Conservation (phyloP, 345 rosid species). For the Theobroma cacao region DNA sequence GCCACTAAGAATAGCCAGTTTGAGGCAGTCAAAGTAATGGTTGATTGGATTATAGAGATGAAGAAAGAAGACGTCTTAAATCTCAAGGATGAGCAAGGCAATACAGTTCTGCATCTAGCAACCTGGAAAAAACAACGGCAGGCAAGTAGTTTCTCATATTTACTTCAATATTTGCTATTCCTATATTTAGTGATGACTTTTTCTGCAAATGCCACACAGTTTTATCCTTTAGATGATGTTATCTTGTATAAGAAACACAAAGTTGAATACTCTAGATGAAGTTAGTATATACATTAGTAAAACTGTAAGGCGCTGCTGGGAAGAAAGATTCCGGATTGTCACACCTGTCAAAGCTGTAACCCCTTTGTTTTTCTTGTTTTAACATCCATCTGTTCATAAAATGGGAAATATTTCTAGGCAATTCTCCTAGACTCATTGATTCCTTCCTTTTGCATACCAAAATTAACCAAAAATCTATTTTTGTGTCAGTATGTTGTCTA, state of each 20-base stretch:
- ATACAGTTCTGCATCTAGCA: conserved; percentile 44
- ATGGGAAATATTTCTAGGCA: not conserved
- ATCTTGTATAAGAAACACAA: too few species aligned
- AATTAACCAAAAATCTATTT: not conserved
- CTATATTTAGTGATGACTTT: too few species aligned
- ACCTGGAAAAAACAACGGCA: conserved; percentile 42
- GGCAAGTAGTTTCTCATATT: conserved; percentile 17
- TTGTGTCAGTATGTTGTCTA: not conserved
- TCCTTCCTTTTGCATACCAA: not conserved
- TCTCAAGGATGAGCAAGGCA: conserved; percentile 45
- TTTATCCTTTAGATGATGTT: too few species aligned
- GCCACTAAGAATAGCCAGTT: conserved; percentile 34
- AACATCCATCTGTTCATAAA: not conserved
- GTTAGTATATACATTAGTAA: too few species aligned
- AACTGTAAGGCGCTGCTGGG: too few species aligned
- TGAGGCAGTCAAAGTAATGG: conserved; percentile 23
- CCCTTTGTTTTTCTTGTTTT: too few species aligned
- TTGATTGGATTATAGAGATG: conserved; percentile 33
- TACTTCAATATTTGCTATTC: not conserved
- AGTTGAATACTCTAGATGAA: too few species aligned
- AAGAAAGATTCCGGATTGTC: too few species aligned
- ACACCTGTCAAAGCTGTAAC: too few species aligned
- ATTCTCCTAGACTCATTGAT: too few species aligned
- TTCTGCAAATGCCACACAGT: too few species aligned
- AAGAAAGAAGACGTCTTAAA: conserved; percentile 23